phyloP scores from a whole-genome alignment of 305 asterid genomes.

The Fraxinus xanthoxyloides region DNA sequence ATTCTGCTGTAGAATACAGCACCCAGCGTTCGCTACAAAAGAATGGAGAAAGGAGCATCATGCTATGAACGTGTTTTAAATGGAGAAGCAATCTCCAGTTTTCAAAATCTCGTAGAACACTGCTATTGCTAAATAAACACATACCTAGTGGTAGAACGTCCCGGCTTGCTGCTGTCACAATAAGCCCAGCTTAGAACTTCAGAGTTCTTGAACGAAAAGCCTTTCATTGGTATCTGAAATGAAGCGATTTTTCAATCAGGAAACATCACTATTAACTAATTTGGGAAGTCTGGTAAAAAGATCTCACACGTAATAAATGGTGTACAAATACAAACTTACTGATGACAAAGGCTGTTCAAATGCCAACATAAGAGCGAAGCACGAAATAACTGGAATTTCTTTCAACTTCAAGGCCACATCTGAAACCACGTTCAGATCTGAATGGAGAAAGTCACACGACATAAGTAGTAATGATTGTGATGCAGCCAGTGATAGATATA shows the following conservation, averaged over 20 bases:
- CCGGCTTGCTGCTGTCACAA: conserved; percentile 91
- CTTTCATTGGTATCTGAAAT: conserved; percentile 71
- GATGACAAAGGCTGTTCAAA: conserved; percentile 70
- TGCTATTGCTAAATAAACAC: conserved; percentile 12
- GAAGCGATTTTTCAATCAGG: conserved; percentile 15
- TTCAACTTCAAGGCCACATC: conserved; percentile 48
- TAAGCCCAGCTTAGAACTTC: conserved; percentile 67
- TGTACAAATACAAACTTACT: conserved; percentile 46
- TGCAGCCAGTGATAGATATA: background rate
- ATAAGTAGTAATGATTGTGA: conserved; percentile 8
- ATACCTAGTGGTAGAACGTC: conserved; percentile 64
- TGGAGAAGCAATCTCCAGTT: background rate
- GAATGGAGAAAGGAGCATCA: background rate
- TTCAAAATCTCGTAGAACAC: background rate
- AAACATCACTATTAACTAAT: conserved; percentile 7
- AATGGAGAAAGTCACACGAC: conserved; percentile 24
- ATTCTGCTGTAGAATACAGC: conserved; percentile 75
- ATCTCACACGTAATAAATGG: background rate
- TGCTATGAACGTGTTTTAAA: background rate
- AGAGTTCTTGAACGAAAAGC: conserved; percentile 68
- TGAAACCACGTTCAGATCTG: conserved; percentile 54
- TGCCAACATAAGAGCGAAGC: conserved; percentile 90
- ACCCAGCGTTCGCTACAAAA: conserved; percentile 75
- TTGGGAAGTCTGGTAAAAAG: background rate
- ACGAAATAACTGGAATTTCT: conserved; percentile 66